These are phyloP conservation scores for Penicillium sp. DNA, from an alignment of 2,329 filamentous ascomycete species.

Conservation along the genomic window DNA sequence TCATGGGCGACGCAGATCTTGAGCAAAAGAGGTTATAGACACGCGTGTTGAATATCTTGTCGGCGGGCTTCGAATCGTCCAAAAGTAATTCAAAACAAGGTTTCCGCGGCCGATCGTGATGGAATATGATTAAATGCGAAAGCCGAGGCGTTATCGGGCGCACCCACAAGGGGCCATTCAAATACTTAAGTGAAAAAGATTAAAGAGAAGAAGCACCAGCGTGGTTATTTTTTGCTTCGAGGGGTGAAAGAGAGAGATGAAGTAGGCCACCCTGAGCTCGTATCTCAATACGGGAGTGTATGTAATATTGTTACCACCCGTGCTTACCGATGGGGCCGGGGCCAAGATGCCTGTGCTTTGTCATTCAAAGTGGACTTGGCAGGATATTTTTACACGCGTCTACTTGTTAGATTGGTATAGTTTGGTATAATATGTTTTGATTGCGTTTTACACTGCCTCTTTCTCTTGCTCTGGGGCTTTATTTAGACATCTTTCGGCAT, in stretches of 20 bases:
- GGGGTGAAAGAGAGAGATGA: constrained; percentile 1
- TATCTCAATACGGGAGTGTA: constrained; percentile 1
- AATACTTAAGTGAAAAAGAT: neutral
- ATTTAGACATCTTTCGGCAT: neutral
- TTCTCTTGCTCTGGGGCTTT: neutral
- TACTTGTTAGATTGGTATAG: neutral
- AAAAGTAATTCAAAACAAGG: constrained; percentile 1
- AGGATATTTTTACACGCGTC: constrained; percentile 6
- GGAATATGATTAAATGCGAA: constrained; percentile 1
- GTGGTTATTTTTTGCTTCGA: constrained; percentile 8
- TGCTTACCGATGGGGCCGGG: constrained; percentile 3
- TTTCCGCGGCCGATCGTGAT: constrained; percentile 4
- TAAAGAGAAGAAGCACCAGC: constrained; percentile 2
- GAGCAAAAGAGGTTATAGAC: neutral
- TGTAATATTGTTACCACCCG: constrained; percentile 3
- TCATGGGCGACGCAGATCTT: constrained; percentile 1
- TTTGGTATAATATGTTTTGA: neutral
- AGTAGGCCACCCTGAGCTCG: constrained; percentile 3
- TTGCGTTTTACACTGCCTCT: neutral
- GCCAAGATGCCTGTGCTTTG: constrained; percentile 1
- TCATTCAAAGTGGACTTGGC: constrained; percentile 2
- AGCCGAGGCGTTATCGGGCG: constrained; percentile 6
- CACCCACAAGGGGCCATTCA: constrained; percentile 27
- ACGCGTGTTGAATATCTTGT: neutral
- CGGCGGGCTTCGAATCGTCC: neutral